These are phyloP conservation scores for Lagenidium sp. DNA, from an alignment of 352 stramenopile genomes.

Conservation along the genomic window DNA sequence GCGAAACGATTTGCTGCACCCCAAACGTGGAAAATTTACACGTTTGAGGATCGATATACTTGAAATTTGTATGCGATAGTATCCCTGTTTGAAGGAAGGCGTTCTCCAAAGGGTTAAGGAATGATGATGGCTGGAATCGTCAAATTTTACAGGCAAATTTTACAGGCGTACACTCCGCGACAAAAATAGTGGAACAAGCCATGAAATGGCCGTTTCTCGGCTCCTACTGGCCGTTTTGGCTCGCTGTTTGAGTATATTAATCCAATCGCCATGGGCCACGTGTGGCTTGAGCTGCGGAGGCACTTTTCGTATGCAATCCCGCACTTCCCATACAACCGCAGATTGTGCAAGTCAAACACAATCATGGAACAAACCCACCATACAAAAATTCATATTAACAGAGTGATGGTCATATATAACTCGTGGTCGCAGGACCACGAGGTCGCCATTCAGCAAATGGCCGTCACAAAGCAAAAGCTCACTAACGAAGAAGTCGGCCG, in stretches of 20 bases:
- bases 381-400: neutral
- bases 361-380: neutral
- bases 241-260: neutral
- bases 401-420: neutral
- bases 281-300: neutral
- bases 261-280: neutral
- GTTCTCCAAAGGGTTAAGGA: too few relatives aligned
- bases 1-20: too few relatives aligned
- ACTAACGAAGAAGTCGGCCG: neutral
- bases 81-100: too few relatives aligned
- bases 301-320: neutral
- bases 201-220: neutral
- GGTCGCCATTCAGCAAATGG: neutral
- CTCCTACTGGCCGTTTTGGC: neutral
- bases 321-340: neutral
- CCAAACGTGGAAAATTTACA: too few relatives aligned
- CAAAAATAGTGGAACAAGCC: neutral
- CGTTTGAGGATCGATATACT: too few relatives aligned
- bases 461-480: neutral
- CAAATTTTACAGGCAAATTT: too few relatives aligned
- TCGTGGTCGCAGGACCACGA: neutral
- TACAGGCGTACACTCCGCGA: neutral
- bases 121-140: too few relatives aligned
- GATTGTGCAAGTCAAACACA: neutral
- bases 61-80: too few relatives aligned